These are phyloP conservation scores for Solanum rostratum DNA, from an alignment of 257 asterid genomes.

Conservation along the genomic window DNA sequence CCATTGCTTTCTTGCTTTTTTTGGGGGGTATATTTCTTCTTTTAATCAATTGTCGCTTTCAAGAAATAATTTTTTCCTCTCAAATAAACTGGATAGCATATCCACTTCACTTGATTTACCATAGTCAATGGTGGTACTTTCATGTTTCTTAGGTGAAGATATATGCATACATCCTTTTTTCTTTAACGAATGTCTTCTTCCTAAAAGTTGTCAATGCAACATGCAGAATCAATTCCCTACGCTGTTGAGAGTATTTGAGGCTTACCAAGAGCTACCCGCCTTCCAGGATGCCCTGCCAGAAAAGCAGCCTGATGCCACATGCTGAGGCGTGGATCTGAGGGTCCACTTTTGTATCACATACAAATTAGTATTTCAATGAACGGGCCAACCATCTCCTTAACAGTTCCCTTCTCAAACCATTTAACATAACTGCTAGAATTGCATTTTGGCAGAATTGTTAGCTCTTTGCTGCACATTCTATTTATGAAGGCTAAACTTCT, in stretches of 20 bases:
- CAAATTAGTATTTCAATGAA: not conserved
- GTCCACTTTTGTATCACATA: not conserved
- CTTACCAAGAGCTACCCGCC: slow-evolving; percentile 40
- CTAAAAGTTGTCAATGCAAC: not conserved
- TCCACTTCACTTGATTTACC: not conserved
- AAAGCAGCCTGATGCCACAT: slow-evolving; percentile 53
- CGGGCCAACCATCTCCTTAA: not conserved
- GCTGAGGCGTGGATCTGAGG: slow-evolving; percentile 24
- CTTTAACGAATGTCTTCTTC: not conserved
- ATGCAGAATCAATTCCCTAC: slow-evolving; percentile 43
- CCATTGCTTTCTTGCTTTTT: not conserved
- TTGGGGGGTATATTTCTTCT: not conserved
- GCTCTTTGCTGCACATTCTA: not conserved
- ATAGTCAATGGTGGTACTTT: not conserved
- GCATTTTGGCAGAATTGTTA: not conserved
- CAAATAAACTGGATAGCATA: not conserved
- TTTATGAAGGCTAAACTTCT: not conserved
- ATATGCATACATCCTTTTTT: not conserved
- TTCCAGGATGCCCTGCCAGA: slow-evolving; percentile 44
- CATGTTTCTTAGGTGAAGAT: not conserved
- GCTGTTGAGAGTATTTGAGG: slow-evolving; percentile 23
- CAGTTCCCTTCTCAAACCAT: not conserved
- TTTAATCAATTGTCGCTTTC: not conserved
- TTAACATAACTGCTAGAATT: not conserved
- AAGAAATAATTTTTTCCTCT: not conserved